A percentile compares a stretch with the other conserved stretches of the same genome.
These are phyloP conservation scores for Combretum micranthum DNA, from an alignment of 345 rosid species.

Conservation along the genomic window DNA sequence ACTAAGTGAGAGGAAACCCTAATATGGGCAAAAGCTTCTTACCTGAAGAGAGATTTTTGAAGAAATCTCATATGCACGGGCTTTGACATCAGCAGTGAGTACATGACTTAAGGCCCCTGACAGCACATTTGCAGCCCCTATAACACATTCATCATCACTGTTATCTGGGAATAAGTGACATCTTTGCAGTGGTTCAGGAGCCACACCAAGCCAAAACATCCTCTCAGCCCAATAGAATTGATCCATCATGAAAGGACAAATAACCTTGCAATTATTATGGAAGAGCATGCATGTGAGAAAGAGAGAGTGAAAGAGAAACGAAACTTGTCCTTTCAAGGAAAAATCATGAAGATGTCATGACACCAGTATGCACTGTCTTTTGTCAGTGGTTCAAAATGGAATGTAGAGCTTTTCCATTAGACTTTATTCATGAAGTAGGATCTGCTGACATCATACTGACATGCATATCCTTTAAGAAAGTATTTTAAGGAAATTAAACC, in stretches of 20 bases:
- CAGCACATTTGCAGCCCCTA: slow-evolving; percentile 41
- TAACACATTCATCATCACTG: slow-evolving; percentile 24
- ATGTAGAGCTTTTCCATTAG: no score
- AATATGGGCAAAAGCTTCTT: slow-evolving; percentile 2
- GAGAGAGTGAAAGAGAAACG: background rate
- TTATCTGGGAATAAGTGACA: slow-evolving; percentile 43
- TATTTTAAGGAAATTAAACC: background rate
- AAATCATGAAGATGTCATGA: no score
- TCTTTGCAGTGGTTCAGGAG: slow-evolving; percentile 64
- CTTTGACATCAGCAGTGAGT: slow-evolving; percentile 40
- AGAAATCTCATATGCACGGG: slow-evolving; percentile 47
- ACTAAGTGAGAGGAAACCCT: no score
- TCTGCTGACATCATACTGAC: no score
- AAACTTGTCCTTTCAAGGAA: no score
- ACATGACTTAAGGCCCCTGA: slow-evolving; percentile 49
- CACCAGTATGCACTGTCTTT: no score
- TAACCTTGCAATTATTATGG: slow-evolving; percentile 38
- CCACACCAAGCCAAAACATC: slow-evolving; percentile 90
- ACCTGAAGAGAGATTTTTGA: slow-evolving; percentile 62
- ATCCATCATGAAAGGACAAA: slow-evolving; percentile 84
- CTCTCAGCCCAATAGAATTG: slow-evolving; percentile 96
- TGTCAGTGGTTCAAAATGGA: no score
- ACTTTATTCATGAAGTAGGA: no score
- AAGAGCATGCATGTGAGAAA: background rate
- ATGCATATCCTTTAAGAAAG: no score